These are phyloP conservation scores for Fusarium musae DNA, from an alignment of 2,329 filamentous ascomycete genomes.

Conservation along the genomic window DNA sequence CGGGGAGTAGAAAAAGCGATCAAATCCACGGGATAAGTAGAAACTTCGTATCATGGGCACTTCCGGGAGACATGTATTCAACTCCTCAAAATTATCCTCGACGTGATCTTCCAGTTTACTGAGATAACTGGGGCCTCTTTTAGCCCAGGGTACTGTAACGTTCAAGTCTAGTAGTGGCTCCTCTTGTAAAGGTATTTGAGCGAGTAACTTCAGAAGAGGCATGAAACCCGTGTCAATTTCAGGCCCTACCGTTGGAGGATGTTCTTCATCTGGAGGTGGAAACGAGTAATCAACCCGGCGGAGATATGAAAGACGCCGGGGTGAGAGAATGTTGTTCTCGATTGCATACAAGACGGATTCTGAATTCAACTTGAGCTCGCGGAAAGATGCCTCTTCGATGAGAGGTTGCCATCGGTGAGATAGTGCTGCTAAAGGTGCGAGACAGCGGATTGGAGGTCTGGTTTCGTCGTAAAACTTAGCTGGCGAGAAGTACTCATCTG, in stretches of 20 bases:
- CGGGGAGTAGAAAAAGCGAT: neutral
- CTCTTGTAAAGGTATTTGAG: neutral
- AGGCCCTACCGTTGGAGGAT: neutral
- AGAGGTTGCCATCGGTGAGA: neutral
- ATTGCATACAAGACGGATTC: neutral
- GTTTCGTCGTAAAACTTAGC: neutral
- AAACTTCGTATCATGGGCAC: neutral
- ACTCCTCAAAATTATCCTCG: neutral
- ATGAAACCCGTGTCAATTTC: neutral
- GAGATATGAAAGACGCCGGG: neutral
- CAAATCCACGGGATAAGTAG: rapidly evolving
- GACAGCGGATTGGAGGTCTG: neutral
- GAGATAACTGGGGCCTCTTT: neutral
- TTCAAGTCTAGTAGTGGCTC: neutral
- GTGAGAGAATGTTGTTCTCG: neutral
- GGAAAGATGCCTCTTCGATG: neutral
- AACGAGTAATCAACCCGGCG: neutral
- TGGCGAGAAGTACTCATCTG: neutral
- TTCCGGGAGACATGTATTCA: neutral
- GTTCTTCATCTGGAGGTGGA: neutral
- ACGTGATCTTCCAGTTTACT: neutral
- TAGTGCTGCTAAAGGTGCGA: neutral
- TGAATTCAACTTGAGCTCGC: neutral
- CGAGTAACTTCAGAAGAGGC: neutral
- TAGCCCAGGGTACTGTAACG: neutral